Conservation (phyloP, 208 protist genomes). For the Leishmania braziliensis region DNA sequence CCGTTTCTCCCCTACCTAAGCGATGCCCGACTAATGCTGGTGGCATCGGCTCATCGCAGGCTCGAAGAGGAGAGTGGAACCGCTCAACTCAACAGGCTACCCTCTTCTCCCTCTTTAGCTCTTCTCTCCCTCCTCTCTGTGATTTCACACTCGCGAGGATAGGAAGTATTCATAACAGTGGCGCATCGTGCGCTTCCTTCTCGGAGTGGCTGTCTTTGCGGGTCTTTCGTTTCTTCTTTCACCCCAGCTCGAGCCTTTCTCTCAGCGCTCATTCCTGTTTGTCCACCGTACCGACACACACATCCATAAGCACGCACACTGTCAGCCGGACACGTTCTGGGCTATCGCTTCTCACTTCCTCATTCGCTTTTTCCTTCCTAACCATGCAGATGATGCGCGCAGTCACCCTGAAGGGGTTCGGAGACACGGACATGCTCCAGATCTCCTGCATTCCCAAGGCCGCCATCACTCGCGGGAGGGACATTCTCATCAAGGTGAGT, state of each 20-base stretch:
- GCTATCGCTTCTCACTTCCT: not conserved
- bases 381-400: constrained; percentile 81
- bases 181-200: not conserved
- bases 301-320: not conserved
- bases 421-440: constrained; percentile 59
- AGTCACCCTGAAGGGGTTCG: constrained; percentile 78
- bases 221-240: not conserved
- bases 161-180: not conserved
- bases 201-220: not conserved
- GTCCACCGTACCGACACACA: not conserved
- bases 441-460: constrained; percentile 52
- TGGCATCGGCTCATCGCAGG: not conserved
- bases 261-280: not conserved
- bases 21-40: not conserved
- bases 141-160: not conserved
- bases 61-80: not conserved
- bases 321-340: not conserved
- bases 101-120: not conserved
- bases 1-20: not conserved
- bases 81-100: not conserved
- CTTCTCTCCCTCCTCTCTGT: not conserved
- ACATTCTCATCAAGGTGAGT: constrained; percentile 88
- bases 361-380: not conserved
- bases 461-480: constrained; percentile 33
- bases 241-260: not conserved